Evolutionary conservation across 2,329 filamentous ascomycete genomes (phyloP).

Genomic region (Exophiala phaeomuriformis): DNA sequence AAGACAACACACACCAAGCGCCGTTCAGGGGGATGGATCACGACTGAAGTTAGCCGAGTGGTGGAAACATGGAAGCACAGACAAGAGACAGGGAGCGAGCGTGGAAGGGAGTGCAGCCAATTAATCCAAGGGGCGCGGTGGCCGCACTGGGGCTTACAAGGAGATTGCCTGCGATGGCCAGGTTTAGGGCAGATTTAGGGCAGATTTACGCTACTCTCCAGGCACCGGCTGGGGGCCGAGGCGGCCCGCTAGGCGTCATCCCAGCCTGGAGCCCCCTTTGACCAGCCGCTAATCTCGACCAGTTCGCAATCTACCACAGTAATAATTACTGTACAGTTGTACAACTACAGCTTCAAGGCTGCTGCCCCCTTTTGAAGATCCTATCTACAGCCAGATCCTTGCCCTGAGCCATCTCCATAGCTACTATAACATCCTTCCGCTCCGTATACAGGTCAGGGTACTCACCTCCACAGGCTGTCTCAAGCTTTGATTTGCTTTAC

Average conservation of each 20-base stretch:
- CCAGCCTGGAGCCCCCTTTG: not conserved
- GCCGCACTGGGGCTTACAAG: not conserved
- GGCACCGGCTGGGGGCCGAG: no score
- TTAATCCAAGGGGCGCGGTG: not conserved
- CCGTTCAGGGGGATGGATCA: not conserved
- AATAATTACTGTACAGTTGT: no score
- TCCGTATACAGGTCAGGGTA: not conserved
- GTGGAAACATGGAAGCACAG: constrained; percentile 1
- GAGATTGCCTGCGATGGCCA: not conserved
- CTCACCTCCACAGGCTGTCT: no score
- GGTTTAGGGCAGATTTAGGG: not conserved
- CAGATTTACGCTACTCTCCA: no score
- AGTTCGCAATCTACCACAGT: not conserved
- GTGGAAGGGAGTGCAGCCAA: not conserved
- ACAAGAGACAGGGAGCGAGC: constrained; percentile 1
- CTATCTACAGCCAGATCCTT: constrained; percentile 6
- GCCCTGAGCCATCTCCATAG: not conserved
- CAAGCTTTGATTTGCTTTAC: no score
- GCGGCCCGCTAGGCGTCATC: no score
- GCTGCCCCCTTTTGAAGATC: no score
- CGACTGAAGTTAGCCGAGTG: not conserved
- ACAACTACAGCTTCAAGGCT: no score
- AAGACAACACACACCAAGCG: constrained; percentile 3
- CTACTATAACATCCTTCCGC: constrained; percentile 4
- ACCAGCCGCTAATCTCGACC: not conserved